Evolutionary conservation across 805 yeast genomes (phyloP), one percentile per base, ranked within the genome.

Genomic region (Lipomyces orientalis): DNA sequence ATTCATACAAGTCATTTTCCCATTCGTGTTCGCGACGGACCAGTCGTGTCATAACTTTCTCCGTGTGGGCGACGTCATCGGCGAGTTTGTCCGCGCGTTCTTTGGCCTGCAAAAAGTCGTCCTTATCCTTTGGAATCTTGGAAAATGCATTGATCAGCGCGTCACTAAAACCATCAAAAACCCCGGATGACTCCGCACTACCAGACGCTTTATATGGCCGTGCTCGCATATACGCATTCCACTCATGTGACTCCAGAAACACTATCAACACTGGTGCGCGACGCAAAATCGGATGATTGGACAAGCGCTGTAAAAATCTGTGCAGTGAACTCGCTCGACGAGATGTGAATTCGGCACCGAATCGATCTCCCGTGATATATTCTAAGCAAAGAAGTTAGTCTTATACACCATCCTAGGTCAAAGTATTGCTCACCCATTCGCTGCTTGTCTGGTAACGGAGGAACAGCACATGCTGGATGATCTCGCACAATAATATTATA

Each of bases 391-490:
- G 22, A 9, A 6, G 49, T 43, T 43, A 43, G n/a, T 19, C 49
- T 43, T 16, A 37, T 43, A 29, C n/a, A 33, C 56, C 29, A 6
- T 29, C 29, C 22, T 19, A 1, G 1, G n/a, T 25, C 19, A 22
- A 2, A 31, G n/a, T 22, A 52, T n/a, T 14, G 60, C 67, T 14
- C 59, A 71, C 73, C 74, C 73, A 94, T 82, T 68, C 97, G 86
- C 80, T 90, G 91, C 78, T 93, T 93, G 69, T 94, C 96, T 0
- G 99, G 99, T 63, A 94, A 82, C 14, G 98, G 98, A 0, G 99
- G 99, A 0, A 94, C 86, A 14, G 95, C 86, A 67, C 91, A 83
- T 3, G 95, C 90, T 0, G 98, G 97, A 76, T 82, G 90, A 76
- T 93, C 97, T 72, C 87, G 88, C 61, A 83, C 77, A 63, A 94